These are phyloP conservation scores for Pseudopithomyces chartarum DNA, from an alignment of 2,329 filamentous ascomycete genomes.

Conservation along the genomic window DNA sequence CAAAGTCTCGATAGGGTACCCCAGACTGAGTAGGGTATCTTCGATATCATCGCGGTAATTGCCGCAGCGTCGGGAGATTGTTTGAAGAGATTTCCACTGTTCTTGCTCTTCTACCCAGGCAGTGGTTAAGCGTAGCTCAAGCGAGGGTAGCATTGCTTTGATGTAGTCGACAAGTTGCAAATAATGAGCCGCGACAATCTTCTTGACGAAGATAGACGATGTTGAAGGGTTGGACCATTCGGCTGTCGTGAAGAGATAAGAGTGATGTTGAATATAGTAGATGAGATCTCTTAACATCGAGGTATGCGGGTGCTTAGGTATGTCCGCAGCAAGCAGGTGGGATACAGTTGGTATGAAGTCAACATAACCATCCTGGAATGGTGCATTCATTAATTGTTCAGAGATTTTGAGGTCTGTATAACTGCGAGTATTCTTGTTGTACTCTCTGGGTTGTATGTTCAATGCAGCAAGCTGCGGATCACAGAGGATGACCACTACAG, in stretches of 20 bases:
- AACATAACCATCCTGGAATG: constrained; percentile 39
- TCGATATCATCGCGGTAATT: constrained; percentile 44
- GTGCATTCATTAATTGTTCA: constrained; percentile 17
- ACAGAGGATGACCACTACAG: constrained; percentile 36
- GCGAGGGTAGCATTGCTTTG: constrained; percentile 39
- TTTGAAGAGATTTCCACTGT: constrained; percentile 40
- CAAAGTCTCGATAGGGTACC: constrained; percentile 24
- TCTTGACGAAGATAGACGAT: constrained; percentile 37
- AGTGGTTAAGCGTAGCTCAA: constrained; percentile 37
- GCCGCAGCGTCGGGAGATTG: constrained; percentile 39
- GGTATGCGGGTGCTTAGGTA: constrained; percentile 24
- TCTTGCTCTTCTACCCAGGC: constrained; percentile 41
- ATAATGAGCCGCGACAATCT: constrained; percentile 41
- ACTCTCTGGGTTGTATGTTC: constrained; percentile 16
- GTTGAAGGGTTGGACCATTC: constrained; percentile 28
- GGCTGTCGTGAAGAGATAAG: constrained; percentile 17
- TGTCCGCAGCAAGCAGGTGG: constrained; percentile 1
- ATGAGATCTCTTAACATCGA: constrained; percentile 37
- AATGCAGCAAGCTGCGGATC: constrained; percentile 34
- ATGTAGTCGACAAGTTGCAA: constrained; percentile 42
- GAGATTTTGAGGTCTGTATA: constrained; percentile 9
- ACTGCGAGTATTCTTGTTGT: constrained; percentile 2
- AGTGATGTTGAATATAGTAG: constrained; percentile 32
- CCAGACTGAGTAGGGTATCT: constrained; percentile 36
- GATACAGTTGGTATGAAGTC: constrained; percentile 31